phyloP scores from a whole-genome alignment of 331 rosid genomes.

The Prunus yedoensis region DNA sequence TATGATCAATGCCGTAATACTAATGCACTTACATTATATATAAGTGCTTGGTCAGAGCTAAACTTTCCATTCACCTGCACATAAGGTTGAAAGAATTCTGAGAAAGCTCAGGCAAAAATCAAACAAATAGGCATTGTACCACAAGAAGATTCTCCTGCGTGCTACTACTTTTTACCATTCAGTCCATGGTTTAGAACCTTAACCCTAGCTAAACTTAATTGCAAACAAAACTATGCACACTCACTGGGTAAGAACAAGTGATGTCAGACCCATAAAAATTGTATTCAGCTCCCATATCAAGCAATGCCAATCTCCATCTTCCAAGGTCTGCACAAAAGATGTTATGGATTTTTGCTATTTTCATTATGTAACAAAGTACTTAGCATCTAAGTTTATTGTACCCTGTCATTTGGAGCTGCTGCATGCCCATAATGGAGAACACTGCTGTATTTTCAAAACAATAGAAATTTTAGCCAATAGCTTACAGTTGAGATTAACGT shows the following conservation, averaged over 20 bases:
- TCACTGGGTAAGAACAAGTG: constrained; percentile 91
- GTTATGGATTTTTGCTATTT: background rate
- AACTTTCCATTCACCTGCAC: constrained; percentile 90
- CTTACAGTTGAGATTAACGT: background rate
- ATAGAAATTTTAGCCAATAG: constrained; percentile 20
- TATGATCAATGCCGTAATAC: background rate
- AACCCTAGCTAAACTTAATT: constrained; percentile 12
- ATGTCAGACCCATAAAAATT: constrained; percentile 93
- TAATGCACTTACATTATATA: constrained; percentile 65
- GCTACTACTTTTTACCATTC: background rate
- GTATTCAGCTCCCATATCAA: constrained; percentile 99
- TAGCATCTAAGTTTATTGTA: constrained; percentile 23
- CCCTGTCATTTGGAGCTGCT: constrained; percentile 94
- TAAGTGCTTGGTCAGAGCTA: constrained; percentile 68
- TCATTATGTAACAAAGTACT: constrained; percentile 1
- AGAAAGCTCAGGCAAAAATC: background rate
- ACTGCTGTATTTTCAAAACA: constrained; percentile 56
- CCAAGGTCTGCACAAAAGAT: constrained; percentile 56
- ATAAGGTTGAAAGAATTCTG: constrained; percentile 22
- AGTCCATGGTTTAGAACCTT: background rate
- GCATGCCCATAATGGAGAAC: constrained; percentile 96
- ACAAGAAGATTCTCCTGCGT: background rate
- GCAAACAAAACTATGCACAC: constrained; percentile 37
- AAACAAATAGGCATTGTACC: background rate
- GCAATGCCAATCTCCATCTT: constrained; percentile 90